Evolutionary conservation across 2,329 filamentous ascomycete species (phyloP), one percentile per base, ranked within the genome.

Genomic region (Fusarium subglutinans): DNA sequence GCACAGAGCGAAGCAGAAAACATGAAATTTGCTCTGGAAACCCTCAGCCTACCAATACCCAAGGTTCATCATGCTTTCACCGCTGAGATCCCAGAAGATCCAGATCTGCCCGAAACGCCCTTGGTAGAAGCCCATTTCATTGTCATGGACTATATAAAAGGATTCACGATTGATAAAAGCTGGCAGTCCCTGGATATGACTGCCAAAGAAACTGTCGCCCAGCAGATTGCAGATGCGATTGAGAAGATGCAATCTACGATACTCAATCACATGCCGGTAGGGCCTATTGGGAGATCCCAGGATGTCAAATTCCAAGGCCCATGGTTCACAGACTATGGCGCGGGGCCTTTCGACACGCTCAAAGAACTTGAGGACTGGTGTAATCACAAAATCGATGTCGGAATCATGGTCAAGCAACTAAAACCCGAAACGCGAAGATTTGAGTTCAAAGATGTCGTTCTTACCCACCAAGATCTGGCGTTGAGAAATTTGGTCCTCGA

Each of bases 391-490:
- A n/a, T 54, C 14, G 51, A 38, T 0, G 35, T 38, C 5, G 0
- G 35, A 0, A 2, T 38, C 5, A 10, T 38, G 24, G 24, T 54
- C 5, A 54, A 54, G 2, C 51, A 38, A 2, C 4, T 38, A 0
- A 0, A 0, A 2, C 13, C 9, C 0, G 35, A 26, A 2, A 22
- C 51, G 3, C 0, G 0, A 13, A 54, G 51, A 7, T 54, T 38
- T 1, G 3, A n/a, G 13, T 54, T 54, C 14, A 5, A 13, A 2
- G 51, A 40, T 1, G 1, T 7, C 0, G 51, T 54, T 2, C 10
- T 38, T 0, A 54, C 35, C 1, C 51, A 28, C 8, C 51, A 38
- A n/a, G 51, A 54, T 10, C 2, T 54, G 24, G 35, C 24, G 0
- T 2, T 7, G n/a, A 40, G 35, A 2, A 54, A 38, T 10, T 13